Conservation (phyloP, 768 basidiomycete genomes). For the Podaxis mareebaensis region DNA sequence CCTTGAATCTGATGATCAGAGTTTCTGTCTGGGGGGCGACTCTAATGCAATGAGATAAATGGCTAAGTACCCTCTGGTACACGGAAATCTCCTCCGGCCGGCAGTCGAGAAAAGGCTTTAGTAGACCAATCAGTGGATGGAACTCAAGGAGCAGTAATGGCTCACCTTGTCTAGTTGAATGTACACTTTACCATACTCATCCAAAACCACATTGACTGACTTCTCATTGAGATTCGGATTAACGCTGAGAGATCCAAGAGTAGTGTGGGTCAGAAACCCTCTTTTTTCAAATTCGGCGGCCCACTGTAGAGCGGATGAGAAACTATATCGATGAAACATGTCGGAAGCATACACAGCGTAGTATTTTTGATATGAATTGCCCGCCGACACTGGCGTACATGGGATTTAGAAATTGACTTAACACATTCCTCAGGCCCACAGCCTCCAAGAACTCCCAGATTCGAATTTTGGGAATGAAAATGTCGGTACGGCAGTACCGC, state of each 20-base stretch:
- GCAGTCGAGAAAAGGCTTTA: background rate
- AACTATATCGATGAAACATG: background rate
- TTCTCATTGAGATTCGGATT: background rate
- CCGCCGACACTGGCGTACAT: no score
- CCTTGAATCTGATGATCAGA: background rate
- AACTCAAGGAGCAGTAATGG: background rate
- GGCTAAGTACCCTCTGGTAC: background rate
- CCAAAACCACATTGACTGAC: background rate
- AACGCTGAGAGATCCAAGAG: background rate
- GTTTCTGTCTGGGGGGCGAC: background rate
- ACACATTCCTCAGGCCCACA: background rate
- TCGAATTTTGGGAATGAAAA: no score
- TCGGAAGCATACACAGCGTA: background rate
- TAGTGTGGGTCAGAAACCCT: background rate
- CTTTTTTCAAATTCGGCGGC: background rate
- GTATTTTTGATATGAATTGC: background rate
- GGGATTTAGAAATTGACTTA: background rate
- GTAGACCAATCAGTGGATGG: background rate
- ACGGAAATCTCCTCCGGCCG: no score
- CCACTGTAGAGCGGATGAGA: background rate
- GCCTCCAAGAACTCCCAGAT: no score
- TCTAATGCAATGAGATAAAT: background rate
- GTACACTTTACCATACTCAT: no score
- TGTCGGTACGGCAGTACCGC: no score
- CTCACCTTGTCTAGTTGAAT: background rate